Percentiles rank a stretch among this genome's conserved stretches.
These are phyloP conservation scores for Polyplosphaeria fusca DNA, from an alignment of 495 filamentous ascomycete species.

Conservation along the genomic window DNA sequence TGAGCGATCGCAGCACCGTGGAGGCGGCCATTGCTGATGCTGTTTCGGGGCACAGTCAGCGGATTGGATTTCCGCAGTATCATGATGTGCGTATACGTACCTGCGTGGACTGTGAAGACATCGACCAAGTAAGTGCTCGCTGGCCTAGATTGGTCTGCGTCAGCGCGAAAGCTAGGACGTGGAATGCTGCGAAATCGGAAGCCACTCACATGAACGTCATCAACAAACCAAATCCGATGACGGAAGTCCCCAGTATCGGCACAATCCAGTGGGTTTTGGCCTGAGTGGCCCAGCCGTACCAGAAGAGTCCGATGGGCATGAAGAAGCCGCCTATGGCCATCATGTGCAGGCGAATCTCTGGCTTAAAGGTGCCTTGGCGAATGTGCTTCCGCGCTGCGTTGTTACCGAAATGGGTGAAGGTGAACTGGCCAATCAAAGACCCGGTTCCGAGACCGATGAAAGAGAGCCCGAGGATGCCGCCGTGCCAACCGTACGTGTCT, in stretches of 20 bases:
- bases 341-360: conserved; percentile 38
- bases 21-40: conserved; percentile 35
- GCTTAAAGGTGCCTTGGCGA: conserved; percentile 27
- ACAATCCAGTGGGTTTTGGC: conserved; percentile 37
- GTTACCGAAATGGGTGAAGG: conserved; percentile 33
- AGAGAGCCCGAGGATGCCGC: conserved; percentile 34
- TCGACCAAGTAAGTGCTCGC: conserved; percentile 37
- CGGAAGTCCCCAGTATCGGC: conserved; percentile 32
- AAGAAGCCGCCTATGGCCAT: conserved; percentile 32
- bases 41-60: no score
- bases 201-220: conserved; percentile 39
- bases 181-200: no score
- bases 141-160: no score
- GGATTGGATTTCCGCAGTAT: no score
- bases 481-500: conserved; percentile 47
- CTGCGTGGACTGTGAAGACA: conserved; percentile 35
- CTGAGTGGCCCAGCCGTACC: conserved; percentile 40
- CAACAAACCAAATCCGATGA: conserved; percentile 38
- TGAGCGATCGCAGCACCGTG: conserved; percentile 31
- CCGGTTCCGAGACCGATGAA: conserved; percentile 41
- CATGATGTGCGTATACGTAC: no score
- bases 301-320: conserved; percentile 38
- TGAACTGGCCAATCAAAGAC: conserved; percentile 29
- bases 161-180: no score
- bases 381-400: conserved; percentile 25